Evolutionary conservation across 2,329 filamentous ascomycete genomes (phyloP).

Genomic region (Ceratocystiopsis minuta): DNA sequence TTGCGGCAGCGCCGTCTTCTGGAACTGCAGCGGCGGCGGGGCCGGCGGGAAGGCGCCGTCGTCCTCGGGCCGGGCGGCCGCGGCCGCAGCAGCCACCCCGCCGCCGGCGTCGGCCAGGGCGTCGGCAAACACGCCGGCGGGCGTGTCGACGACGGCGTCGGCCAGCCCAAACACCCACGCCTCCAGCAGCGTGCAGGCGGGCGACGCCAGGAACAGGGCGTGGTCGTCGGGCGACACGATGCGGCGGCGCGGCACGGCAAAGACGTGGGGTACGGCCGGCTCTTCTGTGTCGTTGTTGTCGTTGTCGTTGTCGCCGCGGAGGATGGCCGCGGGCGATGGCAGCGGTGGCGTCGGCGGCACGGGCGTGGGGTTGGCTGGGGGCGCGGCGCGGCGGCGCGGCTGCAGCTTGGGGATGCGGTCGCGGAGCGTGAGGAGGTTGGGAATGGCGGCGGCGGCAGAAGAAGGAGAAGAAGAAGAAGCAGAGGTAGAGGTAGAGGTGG

Average conservation of each 20-base stretch:
- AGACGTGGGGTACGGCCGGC: slow-evolving; percentile 19
- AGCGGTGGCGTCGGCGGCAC: slow-evolving; percentile 60
- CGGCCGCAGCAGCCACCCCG: background rate
- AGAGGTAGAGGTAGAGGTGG: background rate
- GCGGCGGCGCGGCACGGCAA: slow-evolving; percentile 51
- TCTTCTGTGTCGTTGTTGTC: too few species aligned
- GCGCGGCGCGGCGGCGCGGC: slow-evolving; percentile 38
- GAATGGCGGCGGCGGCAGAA: slow-evolving; percentile 14
- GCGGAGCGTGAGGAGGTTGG: slow-evolving; percentile 34
- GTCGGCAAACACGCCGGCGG: slow-evolving; percentile 15
- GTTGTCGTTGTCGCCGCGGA: slow-evolving; percentile 14
- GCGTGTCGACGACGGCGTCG: slow-evolving; percentile 57
- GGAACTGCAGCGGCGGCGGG: slow-evolving; percentile 2
- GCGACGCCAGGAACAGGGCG: slow-evolving; percentile 59
- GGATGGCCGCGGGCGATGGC: slow-evolving; percentile 44
- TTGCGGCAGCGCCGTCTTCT: slow-evolving; percentile 5
- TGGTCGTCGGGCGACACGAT: slow-evolving; percentile 74
- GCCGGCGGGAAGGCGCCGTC: background rate
- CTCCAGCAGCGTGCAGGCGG: slow-evolving; percentile 56
- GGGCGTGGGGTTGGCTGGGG: slow-evolving; percentile 37
- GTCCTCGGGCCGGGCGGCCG: too few species aligned
- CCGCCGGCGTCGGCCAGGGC: background rate
- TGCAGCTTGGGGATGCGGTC: slow-evolving; percentile 48
- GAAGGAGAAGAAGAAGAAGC: slow-evolving; percentile 3
- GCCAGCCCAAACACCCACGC: slow-evolving; percentile 77